Conservation (phyloP, 371 early-diverging fungal genomes). For the Dentiscutata heterogama region DNA sequence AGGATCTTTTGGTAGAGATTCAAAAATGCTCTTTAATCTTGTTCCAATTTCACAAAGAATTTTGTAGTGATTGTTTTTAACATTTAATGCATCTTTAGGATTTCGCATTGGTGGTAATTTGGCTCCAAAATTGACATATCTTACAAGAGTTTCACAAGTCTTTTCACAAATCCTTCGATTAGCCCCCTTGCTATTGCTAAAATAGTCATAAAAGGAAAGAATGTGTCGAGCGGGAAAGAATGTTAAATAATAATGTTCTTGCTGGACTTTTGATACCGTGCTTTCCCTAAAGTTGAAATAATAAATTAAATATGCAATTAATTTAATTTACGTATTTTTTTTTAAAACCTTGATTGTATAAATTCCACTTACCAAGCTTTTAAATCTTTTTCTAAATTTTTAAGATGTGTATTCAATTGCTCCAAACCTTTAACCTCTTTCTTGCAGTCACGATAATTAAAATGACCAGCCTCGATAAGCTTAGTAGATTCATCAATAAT, state of each 20-base stretch:
- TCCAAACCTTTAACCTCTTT: not conserved
- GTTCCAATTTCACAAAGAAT: conserved; percentile 39
- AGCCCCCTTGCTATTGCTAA: not conserved
- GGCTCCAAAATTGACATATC: conserved; percentile 37
- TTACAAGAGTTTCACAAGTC: conserved; percentile 22
- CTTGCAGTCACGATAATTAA: conserved; percentile 39
- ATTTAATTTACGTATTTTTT: too few species aligned
- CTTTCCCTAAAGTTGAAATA: conserved; percentile 31
- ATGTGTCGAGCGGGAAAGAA: conserved; percentile 43
- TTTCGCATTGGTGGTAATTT: not conserved
- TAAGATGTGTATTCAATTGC: not conserved
- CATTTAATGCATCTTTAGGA: not conserved
- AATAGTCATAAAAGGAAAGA: conserved; percentile 42
- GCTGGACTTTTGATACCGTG: not conserved
- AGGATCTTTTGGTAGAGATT: not conserved
- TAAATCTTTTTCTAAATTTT: conserved; percentile 32
- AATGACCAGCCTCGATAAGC: conserved; percentile 45
- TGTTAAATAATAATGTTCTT: conserved; percentile 44
- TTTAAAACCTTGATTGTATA: not conserved
- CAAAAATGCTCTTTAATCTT: conserved; percentile 39
- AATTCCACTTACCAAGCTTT: not conserved
- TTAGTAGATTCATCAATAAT: conserved; percentile 33
- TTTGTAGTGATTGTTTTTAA: not conserved
- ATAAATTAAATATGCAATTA: not conserved
- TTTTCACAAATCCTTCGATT: not conserved